Evolutionary conservation across 23 red algal genomes (phyloP), one percentile per base, ranked within the genome.

Genomic region (Gracilaria caudata): DNA sequence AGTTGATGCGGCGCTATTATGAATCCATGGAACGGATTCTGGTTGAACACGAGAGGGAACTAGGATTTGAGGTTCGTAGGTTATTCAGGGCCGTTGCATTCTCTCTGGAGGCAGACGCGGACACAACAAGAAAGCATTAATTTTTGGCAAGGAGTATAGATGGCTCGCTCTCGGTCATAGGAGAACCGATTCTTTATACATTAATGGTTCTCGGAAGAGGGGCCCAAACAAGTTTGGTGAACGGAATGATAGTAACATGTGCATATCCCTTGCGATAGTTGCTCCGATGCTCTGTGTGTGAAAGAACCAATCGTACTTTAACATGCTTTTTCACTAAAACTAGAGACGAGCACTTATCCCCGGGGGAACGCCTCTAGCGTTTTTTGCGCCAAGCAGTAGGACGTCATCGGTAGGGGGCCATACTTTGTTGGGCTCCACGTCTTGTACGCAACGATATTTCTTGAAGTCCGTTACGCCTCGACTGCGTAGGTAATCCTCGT

Each of bases 401-500:
- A 20, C 61, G 6, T 26, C 36, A 29, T 71, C 44, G 8, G 59
- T 24, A 3, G 80, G 80, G 0, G 97, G 97, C 97, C 97, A 99
- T 14, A 89, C 89, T 37, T 90, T 91, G 43, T 24, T 74, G 21
- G 97, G 97, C 56, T 99, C 97, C 12, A 94, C 78, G 19, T 57
- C 74, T 39, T 74, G 59, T 5, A 92, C 94, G 57, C 91, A 95
- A 11, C 92, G 97, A 75, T 99, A 99, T 51, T 90, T 84, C 20
- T 54, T 60, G 70, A 99, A 95, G 72, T 99, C 90, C 29, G 71
- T 86, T n/a, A 78, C 77, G 0, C 72, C 97, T 79, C 79, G 37
- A 32, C 79, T 34, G 25, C 90, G 87, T 86, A 99, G 80, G 60
- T 96, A 99, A 17, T 93, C 93, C 73, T 99, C 97, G 90, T 99